Conservation (phyloP, 2,329 filamentous ascomycete species). For the Magnaporthiopsis incrustans region DNA sequence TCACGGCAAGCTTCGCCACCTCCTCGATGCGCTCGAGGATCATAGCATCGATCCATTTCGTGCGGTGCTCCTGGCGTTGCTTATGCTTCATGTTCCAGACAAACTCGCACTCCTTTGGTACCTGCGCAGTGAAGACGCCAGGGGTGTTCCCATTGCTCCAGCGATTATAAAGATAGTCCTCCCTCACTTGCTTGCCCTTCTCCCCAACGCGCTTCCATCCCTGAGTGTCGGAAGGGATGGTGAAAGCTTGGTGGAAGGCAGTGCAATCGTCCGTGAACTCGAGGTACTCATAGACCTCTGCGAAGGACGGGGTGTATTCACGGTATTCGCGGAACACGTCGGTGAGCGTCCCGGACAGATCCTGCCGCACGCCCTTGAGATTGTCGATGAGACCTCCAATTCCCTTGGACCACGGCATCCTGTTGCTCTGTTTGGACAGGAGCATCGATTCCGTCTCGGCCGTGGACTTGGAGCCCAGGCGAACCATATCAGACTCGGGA, state of each 20-base stretch:
- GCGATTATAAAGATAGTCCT: constrained; percentile 41
- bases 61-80: constrained; percentile 26
- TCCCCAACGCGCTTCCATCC: constrained; percentile 39
- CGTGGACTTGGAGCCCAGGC: constrained; percentile 54
- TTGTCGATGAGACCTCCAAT: constrained; percentile 32
- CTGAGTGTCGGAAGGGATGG: constrained; percentile 32
- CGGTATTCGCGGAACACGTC: constrained; percentile 13
- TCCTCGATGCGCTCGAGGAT: constrained; percentile 39
- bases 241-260: constrained; percentile 44
- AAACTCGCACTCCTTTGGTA: constrained; percentile 17
- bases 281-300: constrained; percentile 29
- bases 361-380: constrained; percentile 26
- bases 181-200: constrained; percentile 32
- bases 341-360: constrained; percentile 16
- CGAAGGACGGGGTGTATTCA: not conserved
- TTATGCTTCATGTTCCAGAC: constrained; percentile 46
- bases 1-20: constrained; percentile 28
- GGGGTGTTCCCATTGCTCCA: constrained; percentile 43
- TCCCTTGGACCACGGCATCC: constrained; percentile 21
- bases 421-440: constrained; percentile 32
- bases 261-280: constrained; percentile 18
- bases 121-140: constrained; percentile 29
- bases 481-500: constrained; percentile 38
- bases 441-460: constrained; percentile 36
- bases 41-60: constrained; percentile 36